A percentile compares a stretch with the other conserved stretches of the same genome.
Evolutionary conservation across 108 stramenopile genomes (phyloP).

Genomic region (Nitzschia sp.): DNA sequence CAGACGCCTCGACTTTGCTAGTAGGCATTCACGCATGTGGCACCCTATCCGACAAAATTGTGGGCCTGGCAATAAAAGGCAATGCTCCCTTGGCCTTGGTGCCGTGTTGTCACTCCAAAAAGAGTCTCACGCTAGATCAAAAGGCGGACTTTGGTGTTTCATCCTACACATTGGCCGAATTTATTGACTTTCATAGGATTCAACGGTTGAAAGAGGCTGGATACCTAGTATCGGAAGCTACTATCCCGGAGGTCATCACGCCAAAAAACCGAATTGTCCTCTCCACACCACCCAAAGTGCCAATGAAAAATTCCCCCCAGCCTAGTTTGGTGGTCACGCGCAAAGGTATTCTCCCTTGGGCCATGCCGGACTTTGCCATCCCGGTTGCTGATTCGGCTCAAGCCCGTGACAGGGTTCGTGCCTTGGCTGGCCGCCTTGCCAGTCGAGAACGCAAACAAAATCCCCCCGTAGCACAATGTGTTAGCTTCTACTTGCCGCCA

Average conservation of each 20-base stretch:
- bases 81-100: slow-evolving; percentile 59
- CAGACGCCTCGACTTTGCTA: slow-evolving; percentile 51
- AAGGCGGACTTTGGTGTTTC: neutral
- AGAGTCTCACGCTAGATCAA: slow-evolving; percentile 11
- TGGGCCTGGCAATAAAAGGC: slow-evolving; percentile 43
- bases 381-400: slow-evolving; percentile 43
- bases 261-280: slow-evolving; percentile 63
- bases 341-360: neutral
- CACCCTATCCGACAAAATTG: slow-evolving; percentile 48
- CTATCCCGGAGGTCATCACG: slow-evolving; percentile 53
- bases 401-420: slow-evolving; percentile 20
- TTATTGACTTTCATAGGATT: slow-evolving; percentile 48
- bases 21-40: slow-evolving; percentile 69
- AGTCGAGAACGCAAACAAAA: slow-evolving; percentile 39
- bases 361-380: slow-evolving; percentile 40
- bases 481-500: slow-evolving; percentile 47
- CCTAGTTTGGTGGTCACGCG: neutral
- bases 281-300: slow-evolving; percentile 29
- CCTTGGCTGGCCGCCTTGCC: slow-evolving; percentile 47
- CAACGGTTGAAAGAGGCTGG: slow-evolving; percentile 49
- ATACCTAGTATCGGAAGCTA: slow-evolving; percentile 37
- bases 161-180: slow-evolving; percentile 36
- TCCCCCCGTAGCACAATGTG: slow-evolving; percentile 38
- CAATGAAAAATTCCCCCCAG: neutral
- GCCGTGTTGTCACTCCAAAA: slow-evolving; percentile 60